Evolutionary conservation across 805 yeast genomes (phyloP), one percentile per base, ranked within the genome.

Genomic region (Yarrowia sp.): DNA sequence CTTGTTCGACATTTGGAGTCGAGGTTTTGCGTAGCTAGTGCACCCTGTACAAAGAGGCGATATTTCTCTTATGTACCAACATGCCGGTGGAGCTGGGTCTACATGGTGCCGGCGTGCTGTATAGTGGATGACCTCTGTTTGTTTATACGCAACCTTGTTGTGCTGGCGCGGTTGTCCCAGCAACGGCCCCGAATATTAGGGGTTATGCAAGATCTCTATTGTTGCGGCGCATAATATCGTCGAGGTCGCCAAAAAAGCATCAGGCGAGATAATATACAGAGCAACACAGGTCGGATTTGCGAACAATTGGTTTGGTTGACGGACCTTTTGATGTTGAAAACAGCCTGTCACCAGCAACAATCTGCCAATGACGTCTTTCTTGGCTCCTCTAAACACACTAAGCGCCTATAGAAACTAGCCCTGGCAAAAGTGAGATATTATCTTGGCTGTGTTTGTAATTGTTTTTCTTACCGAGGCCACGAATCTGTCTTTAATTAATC

Each of bases 41-140:
- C 51, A 9, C 25, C 18, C 29, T 24, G 60, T 38, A 38, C 33
- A 19, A 55, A 31, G 38, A 18, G 47, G 36, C 46, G 47, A 55
- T 33, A 24, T 51, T 51, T 32, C 31, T 35, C 58, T 51, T 51
- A 51, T 51, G 58, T 51, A 51, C 8, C 56, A 32, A 33, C 56
- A 32, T 32, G 56, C 21, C 35, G n/a, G 38, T 9, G 36, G 8
- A 6, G 29, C 38, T 47, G 38, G 36, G 27, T 51, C 42, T 51
- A 51, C 58, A 47, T 47, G 56, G 56, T 47, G 24, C 16, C 7
- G 51, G 16, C 10, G 39, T 16, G 22, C 56, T 47, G 56, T 47
- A 47, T 31, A 32, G 56, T 47, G 56, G 14, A 7, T 6, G 16
- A 6, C 2, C 24, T 21, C n/a, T 51, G 58, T 51, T 51, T 51